A percentile compares a stretch with the other conserved stretches of the same genome.
Conservation (phyloP, 2,329 filamentous ascomycete species). For the Penicillium fuscoglaucum region DNA sequence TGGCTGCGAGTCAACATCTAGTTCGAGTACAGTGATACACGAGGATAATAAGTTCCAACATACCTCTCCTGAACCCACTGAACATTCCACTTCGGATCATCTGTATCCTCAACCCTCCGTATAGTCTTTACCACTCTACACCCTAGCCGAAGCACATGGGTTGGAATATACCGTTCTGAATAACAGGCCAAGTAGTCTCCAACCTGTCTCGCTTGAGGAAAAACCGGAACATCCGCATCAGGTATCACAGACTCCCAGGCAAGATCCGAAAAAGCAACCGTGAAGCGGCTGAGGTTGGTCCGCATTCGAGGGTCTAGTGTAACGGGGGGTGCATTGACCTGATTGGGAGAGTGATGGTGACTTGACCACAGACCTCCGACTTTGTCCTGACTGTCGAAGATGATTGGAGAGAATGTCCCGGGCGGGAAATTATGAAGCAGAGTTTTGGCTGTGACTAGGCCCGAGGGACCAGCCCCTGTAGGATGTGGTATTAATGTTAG, state of each 20-base stretch:
- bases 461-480: constrained; percentile 67
- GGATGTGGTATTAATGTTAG: constrained; percentile 5
- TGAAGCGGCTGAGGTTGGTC: constrained; percentile 73
- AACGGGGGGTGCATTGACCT: background rate
- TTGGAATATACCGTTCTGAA: constrained; percentile 55
- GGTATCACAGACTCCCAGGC: constrained; percentile 61
- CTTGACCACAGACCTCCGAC: constrained; percentile 78
- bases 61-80: constrained; percentile 31
- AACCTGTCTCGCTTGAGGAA: constrained; percentile 76
- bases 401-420: constrained; percentile 62
- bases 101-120: constrained; percentile 12
- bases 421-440: constrained; percentile 61
- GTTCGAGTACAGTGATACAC: background rate
- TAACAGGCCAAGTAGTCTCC: constrained; percentile 71
- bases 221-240: constrained; percentile 55
- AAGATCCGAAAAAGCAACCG: constrained; percentile 62
- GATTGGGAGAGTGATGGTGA: background rate
- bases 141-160: constrained; percentile 51
- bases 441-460: constrained; percentile 70
- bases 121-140: constrained; percentile 41
- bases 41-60: background rate
- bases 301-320: constrained; percentile 59
- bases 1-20: background rate
- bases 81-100: constrained; percentile 43
- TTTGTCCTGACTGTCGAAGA: constrained; percentile 66